Base-by-base conservation (phyloP, 192 early-diverging fungal species). In the Oehlia diaphana region DNA sequence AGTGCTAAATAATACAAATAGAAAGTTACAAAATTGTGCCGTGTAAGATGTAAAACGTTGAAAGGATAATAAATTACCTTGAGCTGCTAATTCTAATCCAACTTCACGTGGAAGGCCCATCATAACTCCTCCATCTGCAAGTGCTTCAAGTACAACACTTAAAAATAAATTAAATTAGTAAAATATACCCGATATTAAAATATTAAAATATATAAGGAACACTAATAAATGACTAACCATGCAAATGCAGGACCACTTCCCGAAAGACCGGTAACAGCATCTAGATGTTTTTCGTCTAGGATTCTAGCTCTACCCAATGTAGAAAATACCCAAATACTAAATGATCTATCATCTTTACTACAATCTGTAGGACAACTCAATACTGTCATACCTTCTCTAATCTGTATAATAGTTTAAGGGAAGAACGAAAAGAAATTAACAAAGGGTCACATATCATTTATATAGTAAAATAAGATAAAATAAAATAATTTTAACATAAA, bases 41-140 rank as follows among this genome's bases (percentile, higher is more conserved):
- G 9, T 42, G 8, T 6, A 68, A 61, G 9, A 26, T 49, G 13
- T 23, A 76, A 58, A 68, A 47, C 13, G 42, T 37, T 53, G 69
- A 33, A 28, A 28, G 10, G n/a, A 21, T 23, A 5, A 63, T 42
- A 12, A 47, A 39, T 76, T 84, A 87, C 86, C 85, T 85, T 89
- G 88, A 7, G 88, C 88, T 21, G 88, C 86, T 31, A 89, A 79
- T 63, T 89, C 88, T 35, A 84, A 79, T 19, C 86, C 88, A 28
- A 87, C 86, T 53, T 89, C 86, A 39, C 88, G 85, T 26, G 88
- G 86, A 37, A 89, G 74, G 19, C 88, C 88, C 88, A 89, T 89
- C 88, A 89, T 89, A 1, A 89, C 88, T 19, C 88, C 88, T 23
- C 88, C 88, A 80, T 89, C 88, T 44, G 86, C 88, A n/a, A 89